These are phyloP conservation scores for Bruguiera gymnorhiza DNA, from an alignment of 345 rosid species.

Conservation along the genomic window DNA sequence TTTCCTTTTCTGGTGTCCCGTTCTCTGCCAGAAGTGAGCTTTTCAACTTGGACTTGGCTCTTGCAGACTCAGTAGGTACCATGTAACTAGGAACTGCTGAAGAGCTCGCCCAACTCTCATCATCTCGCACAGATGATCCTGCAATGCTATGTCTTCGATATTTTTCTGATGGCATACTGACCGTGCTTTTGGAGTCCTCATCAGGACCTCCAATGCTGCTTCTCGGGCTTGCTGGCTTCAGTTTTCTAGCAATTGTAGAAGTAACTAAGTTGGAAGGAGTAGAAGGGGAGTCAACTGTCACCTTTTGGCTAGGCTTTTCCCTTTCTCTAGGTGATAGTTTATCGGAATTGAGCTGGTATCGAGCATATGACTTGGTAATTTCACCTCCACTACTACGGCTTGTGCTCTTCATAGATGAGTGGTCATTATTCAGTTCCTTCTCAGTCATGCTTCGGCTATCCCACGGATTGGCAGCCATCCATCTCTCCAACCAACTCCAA, in stretches of 20 bases:
- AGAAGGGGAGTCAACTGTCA: slow-evolving; percentile 51
- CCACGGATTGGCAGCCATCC: slow-evolving; percentile 94
- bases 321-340: slow-evolving; percentile 59
- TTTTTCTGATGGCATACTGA: slow-evolving; percentile 55
- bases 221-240: slow-evolving; percentile 54
- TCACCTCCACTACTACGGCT: slow-evolving; percentile 54
- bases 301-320: slow-evolving; percentile 48
- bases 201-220: slow-evolving; percentile 41
- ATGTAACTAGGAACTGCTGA: slow-evolving; percentile 75
- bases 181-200: slow-evolving; percentile 69
- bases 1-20: slow-evolving; percentile 49
- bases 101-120: slow-evolving; percentile 69
- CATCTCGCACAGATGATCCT: slow-evolving; percentile 56
- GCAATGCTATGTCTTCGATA: slow-evolving; percentile 71
- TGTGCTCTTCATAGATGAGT: slow-evolving; percentile 45
- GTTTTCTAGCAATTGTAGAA: slow-evolving; percentile 47
- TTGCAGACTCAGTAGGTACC: slow-evolving; percentile 85
- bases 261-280: slow-evolving; percentile 53
- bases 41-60: slow-evolving; percentile 70
- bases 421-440: slow-evolving; percentile 55
- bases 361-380: slow-evolving; percentile 55
- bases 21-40: slow-evolving; percentile 47
- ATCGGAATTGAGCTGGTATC: slow-evolving; percentile 60
- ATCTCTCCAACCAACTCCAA: slow-evolving; percentile 97
- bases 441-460: slow-evolving; percentile 48